phyloP scores from a whole-genome alignment of 352 stramenopile species.

The Saprolegnia parasitica region DNA sequence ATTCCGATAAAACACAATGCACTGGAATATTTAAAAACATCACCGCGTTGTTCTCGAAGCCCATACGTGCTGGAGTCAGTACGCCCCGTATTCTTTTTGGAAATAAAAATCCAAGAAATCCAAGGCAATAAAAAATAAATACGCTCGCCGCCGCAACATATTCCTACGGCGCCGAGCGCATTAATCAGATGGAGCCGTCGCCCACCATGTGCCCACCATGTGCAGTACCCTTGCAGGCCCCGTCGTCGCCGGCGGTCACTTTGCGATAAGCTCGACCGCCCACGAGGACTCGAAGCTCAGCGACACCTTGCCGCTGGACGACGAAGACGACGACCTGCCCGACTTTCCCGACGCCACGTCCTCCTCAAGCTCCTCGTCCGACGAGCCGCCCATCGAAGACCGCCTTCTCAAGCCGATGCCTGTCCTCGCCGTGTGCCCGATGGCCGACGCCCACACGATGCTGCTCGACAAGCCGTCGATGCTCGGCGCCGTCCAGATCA shows the following conservation, averaged over 20 bases:
- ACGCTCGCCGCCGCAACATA: not conserved
- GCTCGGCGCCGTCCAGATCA: not conserved
- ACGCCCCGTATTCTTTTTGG: no score
- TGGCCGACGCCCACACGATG: constrained; percentile 2
- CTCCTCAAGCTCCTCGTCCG: constrained; percentile 23
- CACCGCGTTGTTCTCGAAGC: no score
- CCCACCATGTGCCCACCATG: no score
- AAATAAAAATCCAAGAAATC: not conserved
- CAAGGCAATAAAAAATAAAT: not conserved
- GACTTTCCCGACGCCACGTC: not conserved
- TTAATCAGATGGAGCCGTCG: not conserved
- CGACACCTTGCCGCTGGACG: constrained; percentile 15
- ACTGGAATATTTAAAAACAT: no score
- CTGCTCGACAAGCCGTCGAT: constrained; percentile 12
- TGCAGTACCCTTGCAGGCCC: no score
- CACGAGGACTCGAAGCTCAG: not conserved
- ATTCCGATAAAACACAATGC: no score
- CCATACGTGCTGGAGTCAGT: no score
- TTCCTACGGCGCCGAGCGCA: not conserved
- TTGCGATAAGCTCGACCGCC: not conserved
- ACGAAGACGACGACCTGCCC: not conserved
- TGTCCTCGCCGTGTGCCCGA: constrained; percentile 24
- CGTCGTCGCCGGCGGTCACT: not conserved
- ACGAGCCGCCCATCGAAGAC: constrained; percentile 13
- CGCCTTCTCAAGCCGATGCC: constrained; percentile 28